Conservation (phyloP, 1,284 basidiomycete species). For the Vanrija humicola region DNA sequence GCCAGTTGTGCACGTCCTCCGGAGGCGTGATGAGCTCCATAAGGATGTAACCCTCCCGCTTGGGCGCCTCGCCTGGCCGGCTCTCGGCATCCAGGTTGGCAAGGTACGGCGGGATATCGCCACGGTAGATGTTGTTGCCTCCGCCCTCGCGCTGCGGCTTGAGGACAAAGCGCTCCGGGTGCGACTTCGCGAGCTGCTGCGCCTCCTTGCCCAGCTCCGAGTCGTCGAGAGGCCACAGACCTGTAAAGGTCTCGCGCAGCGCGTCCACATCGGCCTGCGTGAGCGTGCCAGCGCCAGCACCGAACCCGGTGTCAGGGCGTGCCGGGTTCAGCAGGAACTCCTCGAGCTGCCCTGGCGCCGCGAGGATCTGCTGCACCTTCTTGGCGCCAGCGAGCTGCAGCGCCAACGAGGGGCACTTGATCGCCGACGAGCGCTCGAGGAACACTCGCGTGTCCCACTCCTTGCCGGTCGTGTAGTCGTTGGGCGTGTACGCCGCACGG, state of each 20-base stretch:
- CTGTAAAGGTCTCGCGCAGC: constrained; percentile 68
- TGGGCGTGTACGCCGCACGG: constrained; percentile 80
- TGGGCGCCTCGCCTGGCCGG: constrained; percentile 22
- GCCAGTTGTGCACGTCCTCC: constrained; percentile 60
- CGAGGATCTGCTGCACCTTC: constrained; percentile 89
- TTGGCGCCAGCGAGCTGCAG: constrained; percentile 93
- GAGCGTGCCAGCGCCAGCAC: constrained; percentile 48
- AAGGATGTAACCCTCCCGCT: constrained; percentile 73
- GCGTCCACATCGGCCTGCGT: constrained; percentile 52
- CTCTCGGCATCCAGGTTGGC: constrained; percentile 55
- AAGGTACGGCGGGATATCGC: constrained; percentile 74
- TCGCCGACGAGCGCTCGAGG: constrained; percentile 74
- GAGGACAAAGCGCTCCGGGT: constrained; percentile 66
- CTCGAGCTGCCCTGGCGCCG: constrained; percentile 69
- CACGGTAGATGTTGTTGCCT: constrained; percentile 91
- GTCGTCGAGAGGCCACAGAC: constrained; percentile 62
- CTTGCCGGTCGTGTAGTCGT: constrained; percentile 66
- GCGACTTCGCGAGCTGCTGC: constrained; percentile 56
- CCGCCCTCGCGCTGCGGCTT: constrained; percentile 97
- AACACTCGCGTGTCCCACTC: constrained; percentile 68
- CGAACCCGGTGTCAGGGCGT: constrained; percentile 43
- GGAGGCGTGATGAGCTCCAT: constrained; percentile 88
- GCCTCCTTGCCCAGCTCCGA: constrained; percentile 52
- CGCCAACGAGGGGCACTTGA: constrained; percentile 88
- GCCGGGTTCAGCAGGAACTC: constrained; percentile 56